Evolutionary conservation across 164 flowering plant genomes (phyloP).

Genomic region (Vitis rotundifolia): DNA sequence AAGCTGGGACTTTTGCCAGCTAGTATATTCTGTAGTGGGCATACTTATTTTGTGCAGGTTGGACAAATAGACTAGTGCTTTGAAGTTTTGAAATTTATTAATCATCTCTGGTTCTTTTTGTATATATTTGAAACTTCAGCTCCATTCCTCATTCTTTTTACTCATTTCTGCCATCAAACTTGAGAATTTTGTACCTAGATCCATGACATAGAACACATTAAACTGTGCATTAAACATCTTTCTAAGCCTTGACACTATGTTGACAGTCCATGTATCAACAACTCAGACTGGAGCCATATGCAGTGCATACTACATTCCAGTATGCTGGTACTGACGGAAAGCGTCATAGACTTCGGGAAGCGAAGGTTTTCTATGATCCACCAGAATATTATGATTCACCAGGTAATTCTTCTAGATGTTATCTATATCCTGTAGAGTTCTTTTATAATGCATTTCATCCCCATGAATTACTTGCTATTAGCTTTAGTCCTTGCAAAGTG

Average conservation of each 20-base stretch:
- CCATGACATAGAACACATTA: background rate
- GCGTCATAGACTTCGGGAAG: conserved; percentile 94
- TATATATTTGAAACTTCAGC: background rate
- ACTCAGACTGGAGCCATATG: conserved; percentile 90
- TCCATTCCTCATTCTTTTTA: background rate
- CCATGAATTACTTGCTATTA: background rate
- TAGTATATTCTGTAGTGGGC: conserved; percentile 97
- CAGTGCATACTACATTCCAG: conserved; percentile 97
- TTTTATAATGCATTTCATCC: background rate
- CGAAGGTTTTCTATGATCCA: conserved; percentile 82
- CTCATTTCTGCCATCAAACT: background rate
- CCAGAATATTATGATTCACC: conserved; percentile 95
- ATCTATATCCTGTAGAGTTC: background rate
- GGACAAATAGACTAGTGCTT: background rate
- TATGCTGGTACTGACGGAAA: conserved; percentile 97
- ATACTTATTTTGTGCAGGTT: conserved; percentile 98
- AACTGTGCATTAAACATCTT: background rate
- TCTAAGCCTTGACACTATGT: conserved; percentile 4
- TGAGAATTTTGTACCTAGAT: background rate
- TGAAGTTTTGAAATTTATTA: background rate
- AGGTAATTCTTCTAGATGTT: conserved; percentile 39
- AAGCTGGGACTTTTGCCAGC: conserved; percentile 90
- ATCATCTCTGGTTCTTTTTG: background rate
- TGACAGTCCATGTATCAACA: conserved; percentile 85
- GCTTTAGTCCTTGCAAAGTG: too few species aligned